Evolutionary conservation across 805 yeast species (phyloP), one percentile per base, ranked within the genome.

Genomic region (Tetrapisispora arboricola): DNA sequence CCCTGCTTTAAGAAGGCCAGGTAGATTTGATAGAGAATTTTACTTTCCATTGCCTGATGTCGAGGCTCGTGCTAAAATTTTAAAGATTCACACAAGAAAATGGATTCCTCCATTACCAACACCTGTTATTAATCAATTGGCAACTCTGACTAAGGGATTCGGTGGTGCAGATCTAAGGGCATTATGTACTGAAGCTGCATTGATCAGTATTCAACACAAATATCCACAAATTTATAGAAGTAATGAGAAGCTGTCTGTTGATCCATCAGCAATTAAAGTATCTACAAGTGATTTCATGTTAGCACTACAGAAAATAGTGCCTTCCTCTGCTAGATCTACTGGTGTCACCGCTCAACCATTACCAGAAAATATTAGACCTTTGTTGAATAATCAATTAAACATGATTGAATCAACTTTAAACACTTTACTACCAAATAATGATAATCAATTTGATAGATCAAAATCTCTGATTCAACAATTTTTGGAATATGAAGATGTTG

Each of bases 81-180:
- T 92, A 32, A 63, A 73, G 40, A 92, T 92, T 48, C 96, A 92
- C 54, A 92, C 96, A 18, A 75, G 73, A 46, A 82, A 80, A 55
- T 92, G 98, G 98, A 69, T 69, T 11, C 92, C 95, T 11, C 81
- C 84, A 3, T 63, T 84, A 42, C 58, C 75, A 6, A 65, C 65
- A 0, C 63, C 57, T 6, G 83, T 92, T 48, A 51, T 85, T 9
- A 68, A 70, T 6, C 76, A 78, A 41, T 68, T 92, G 27, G 90
- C 96, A 0, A 69, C 70, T 17, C 63, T 85, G 43, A 90, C 98
- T 0, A 90, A 88, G 58, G 98, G 98, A 0, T 92, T 84, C 55
- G 98, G 98, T 36, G 98, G 98, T 66, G 97, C 98, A 2, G 98
- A 92, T 60, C 66, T 92, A 47, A 68, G 96, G 41, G 95, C 97